A percentile compares a stretch with the other conserved stretches of the same genome.
Evolutionary conservation across 305 asterid genomes (phyloP).

Genomic region (Fraxinus platypoda): DNA sequence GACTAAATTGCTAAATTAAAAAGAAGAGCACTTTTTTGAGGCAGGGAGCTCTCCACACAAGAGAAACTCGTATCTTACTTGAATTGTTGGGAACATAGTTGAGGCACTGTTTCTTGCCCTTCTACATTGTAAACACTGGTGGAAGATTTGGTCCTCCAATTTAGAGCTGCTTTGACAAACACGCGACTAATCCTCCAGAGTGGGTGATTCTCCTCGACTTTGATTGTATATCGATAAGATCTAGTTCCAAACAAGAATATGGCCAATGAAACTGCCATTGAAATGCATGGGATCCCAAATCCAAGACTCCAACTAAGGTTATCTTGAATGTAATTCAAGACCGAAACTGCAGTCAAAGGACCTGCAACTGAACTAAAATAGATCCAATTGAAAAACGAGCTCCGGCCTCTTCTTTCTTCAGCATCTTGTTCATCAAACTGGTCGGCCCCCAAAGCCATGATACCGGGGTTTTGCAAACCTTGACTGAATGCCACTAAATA

Average conservation of each 20-base stretch:
- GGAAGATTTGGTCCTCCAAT: neutral
- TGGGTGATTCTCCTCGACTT: neutral
- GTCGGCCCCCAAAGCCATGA: conserved; percentile 41
- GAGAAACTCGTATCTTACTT: neutral
- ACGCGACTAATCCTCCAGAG: conserved; percentile 11
- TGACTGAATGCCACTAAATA: conserved; percentile 28
- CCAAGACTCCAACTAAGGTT: conserved; percentile 16
- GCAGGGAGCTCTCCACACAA: neutral
- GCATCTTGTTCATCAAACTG: conserved; percentile 33
- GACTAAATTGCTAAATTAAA: too few relatives aligned
- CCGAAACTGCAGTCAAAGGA: neutral
- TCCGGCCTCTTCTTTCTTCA: conserved; percentile 20
- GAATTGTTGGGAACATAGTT: neutral
- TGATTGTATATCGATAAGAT: conserved; percentile 5
- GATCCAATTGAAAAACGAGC: conserved; percentile 35
- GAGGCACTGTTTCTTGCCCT: neutral
- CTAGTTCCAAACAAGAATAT: conserved; percentile 13
- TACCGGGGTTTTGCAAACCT: conserved; percentile 31
- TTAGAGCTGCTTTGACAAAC: conserved; percentile 6
- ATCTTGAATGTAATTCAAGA: neutral
- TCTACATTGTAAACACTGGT: neutral
- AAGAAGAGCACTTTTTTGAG: too few relatives aligned
- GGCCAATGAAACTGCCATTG: neutral
- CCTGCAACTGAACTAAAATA: neutral
- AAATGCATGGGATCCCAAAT: conserved; percentile 14